Evolutionary conservation across 192 early-diverging fungal species (phyloP).

Genomic region (Backusella circina): DNA sequence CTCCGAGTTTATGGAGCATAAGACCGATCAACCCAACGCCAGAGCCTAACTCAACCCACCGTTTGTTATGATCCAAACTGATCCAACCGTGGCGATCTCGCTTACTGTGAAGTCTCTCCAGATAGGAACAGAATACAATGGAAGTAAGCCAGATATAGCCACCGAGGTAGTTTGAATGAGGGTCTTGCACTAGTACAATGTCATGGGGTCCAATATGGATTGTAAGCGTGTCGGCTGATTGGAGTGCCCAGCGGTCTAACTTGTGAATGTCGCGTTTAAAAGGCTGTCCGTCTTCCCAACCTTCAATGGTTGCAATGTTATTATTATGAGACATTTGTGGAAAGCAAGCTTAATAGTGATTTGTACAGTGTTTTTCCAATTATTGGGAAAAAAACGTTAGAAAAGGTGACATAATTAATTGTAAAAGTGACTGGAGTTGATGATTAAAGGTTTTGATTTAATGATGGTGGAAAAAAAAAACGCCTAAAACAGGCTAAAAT

Average conservation of each 20-base stretch:
- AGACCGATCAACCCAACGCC: constrained; percentile 39
- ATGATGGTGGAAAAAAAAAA: too few relatives aligned
- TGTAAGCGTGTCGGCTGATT: constrained; percentile 31
- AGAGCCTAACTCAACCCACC: constrained; percentile 40
- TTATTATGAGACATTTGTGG: too few relatives aligned
- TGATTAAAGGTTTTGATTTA: too few relatives aligned
- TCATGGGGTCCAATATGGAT: constrained; percentile 32
- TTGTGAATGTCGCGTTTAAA: constrained; percentile 19
- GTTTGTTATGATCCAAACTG: constrained; percentile 18
- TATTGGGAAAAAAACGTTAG: too few relatives aligned
- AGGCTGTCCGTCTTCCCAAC: constrained; percentile 34
- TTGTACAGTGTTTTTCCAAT: too few relatives aligned
- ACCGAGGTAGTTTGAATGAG: constrained; percentile 36
- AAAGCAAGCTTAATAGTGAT: too few relatives aligned
- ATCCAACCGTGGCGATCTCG: constrained; percentile 22
- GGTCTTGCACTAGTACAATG: constrained; percentile 34
- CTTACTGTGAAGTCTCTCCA: constrained; percentile 14
- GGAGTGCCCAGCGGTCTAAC: constrained; percentile 37
- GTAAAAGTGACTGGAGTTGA: too few relatives aligned
- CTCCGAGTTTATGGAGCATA: constrained; percentile 30
- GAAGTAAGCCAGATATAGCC: constrained; percentile 38
- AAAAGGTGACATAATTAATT: too few relatives aligned
- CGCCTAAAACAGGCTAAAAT: too few relatives aligned
- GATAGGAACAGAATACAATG: constrained; percentile 34
- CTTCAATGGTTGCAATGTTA: constrained; percentile 21